Evolutionary conservation across 345 rosid species (phyloP).

Genomic region (Brassica juncea): DNA sequence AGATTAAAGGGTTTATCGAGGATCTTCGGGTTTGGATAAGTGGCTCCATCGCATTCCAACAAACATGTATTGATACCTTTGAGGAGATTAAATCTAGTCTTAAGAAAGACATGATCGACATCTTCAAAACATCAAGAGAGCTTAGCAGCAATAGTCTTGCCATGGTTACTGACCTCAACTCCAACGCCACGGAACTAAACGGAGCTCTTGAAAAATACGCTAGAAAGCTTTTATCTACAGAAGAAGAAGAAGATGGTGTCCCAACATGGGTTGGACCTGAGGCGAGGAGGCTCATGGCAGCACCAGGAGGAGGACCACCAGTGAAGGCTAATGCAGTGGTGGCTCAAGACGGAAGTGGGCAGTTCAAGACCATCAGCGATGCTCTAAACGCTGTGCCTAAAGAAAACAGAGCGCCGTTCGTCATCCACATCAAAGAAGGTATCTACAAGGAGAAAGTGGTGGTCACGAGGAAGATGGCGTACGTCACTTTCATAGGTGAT

Average conservation of each 20-base stretch:
- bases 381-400: conserved; percentile 54
- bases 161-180: conserved; percentile 52
- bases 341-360: conserved; percentile 76
- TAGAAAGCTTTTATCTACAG: conserved; percentile 42
- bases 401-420: conserved; percentile 41
- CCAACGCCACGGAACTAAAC: conserved; percentile 26
- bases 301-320: conserved; percentile 6
- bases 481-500: conserved; percentile 70
- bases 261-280: conserved; percentile 54
- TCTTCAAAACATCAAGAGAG: conserved; percentile 48
- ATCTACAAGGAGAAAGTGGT: conserved; percentile 58
- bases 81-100: conserved; percentile 52
- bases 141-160: conserved; percentile 74
- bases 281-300: conserved; percentile 43
- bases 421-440: conserved; percentile 68
- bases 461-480: conserved; percentile 34
- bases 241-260: conserved; percentile 37
- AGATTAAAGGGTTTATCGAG: conserved; percentile 38
- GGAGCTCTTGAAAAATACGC: conserved; percentile 18
- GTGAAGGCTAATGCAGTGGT: conserved; percentile 56
- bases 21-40: conserved; percentile 74
- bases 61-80: conserved; percentile 73
- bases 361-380: conserved; percentile 56
- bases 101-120: conserved; percentile 46
- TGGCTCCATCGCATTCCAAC: conserved; percentile 70